Conservation (phyloP, 371 early-diverging fungal species). For the Phascolomyces articulosus region DNA sequence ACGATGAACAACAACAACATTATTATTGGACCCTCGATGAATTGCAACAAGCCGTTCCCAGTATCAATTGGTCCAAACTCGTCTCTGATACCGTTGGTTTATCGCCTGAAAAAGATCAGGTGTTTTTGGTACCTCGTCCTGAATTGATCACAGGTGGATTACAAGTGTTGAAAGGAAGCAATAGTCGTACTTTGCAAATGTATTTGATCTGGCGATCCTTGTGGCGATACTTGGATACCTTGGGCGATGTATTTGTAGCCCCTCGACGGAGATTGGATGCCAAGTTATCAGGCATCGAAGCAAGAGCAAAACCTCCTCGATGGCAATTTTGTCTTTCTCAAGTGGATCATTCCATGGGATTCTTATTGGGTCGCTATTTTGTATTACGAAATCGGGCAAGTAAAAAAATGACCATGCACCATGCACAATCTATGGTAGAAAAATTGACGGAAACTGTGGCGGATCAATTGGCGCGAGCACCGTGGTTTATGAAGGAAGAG, state of each 20-base stretch:
- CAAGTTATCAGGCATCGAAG: slow-evolving; percentile 39
- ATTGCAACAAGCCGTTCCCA: slow-evolving; percentile 37
- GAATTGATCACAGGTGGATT: slow-evolving; percentile 24
- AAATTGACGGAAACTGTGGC: neutral
- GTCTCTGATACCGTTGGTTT: slow-evolving; percentile 26
- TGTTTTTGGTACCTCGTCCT: slow-evolving; percentile 41
- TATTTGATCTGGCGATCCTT: slow-evolving; percentile 48
- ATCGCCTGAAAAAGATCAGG: slow-evolving; percentile 11
- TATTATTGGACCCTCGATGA: slow-evolving; percentile 27
- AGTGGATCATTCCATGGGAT: slow-evolving; percentile 49
- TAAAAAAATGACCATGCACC: neutral
- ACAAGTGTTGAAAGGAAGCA: slow-evolving; percentile 15
- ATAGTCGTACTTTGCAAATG: slow-evolving; percentile 34
- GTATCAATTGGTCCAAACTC: slow-evolving; percentile 41
- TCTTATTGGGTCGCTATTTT: slow-evolving; percentile 59
- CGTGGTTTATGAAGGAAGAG: neutral
- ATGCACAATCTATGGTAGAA: neutral
- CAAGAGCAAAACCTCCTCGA: slow-evolving; percentile 45
- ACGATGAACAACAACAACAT: neutral
- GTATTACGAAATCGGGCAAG: slow-evolving; percentile 4
- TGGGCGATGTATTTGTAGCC: slow-evolving; percentile 28
- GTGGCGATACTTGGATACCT: slow-evolving; percentile 32
- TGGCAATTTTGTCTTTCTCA: slow-evolving; percentile 56
- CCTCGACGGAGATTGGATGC: slow-evolving; percentile 32
- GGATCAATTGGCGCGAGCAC: neutral